Evolutionary conservation across 768 basidiomycete genomes (phyloP), one percentile per base, ranked within the genome.

Genomic region (Trametes gibbosa): DNA sequence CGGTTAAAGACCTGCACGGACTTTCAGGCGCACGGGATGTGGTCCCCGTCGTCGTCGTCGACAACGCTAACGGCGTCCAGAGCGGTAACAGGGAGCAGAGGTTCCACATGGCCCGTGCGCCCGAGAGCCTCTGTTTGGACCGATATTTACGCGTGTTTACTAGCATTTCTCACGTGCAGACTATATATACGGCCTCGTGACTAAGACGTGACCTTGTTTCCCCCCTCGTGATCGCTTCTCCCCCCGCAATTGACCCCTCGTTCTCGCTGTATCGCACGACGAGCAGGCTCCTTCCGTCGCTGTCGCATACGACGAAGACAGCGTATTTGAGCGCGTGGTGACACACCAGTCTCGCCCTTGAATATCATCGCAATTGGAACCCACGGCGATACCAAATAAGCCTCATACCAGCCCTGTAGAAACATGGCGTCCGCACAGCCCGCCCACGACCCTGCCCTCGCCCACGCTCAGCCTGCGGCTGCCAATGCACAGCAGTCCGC

Each of bases 221-320:
- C 66, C 70, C 63, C 75, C 76, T 75, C 76, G 76, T 77, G 76
- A 77, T 76, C 76, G 68, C 67, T 70, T 68, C 59, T 66, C 66
- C 64, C n/a, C 58, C 59, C 62, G 58, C 54, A 53, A 54, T 58
- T 58, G 55, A 51, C 56, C 59, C 58, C 53, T 53, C 59, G 59
- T 50, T 48, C 66, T 63, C 64, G 46, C 50, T 58, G 61, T 49
- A 39, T 29, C 23, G 41, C 42, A 37, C 63, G 49, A 39, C 62
- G 64, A 62, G 63, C 64, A 58, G 50, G 50, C 29, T 53, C 56
- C 53, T 42, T 43, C 42, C 37, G 24, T 35, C 59, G 45, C 23
- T 48, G 50, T 51, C 59, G 41, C 43, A 45, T 43, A 58, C 56
- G 37, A 50, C 53, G 41, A 41, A 27, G 14, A 39, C 24, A 43